Evolutionary conservation across 2,329 filamentous ascomycete genomes (phyloP).

Genomic region (Beauveria australis): DNA sequence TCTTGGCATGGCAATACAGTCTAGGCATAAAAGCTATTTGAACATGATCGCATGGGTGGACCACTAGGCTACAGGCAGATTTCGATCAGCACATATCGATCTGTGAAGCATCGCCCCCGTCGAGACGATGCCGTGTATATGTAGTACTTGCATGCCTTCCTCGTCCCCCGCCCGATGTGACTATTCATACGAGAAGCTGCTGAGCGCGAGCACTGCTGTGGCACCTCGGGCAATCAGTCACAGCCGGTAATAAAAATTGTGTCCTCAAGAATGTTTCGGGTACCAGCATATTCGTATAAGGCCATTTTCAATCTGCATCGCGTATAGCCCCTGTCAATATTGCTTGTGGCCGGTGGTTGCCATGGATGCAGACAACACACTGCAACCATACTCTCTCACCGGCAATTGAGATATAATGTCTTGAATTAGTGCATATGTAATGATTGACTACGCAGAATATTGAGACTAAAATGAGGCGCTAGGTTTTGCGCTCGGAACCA

Average conservation of each 20-base stretch:
- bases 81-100: background rate
- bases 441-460: background rate
- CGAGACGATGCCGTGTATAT: background rate
- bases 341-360: background rate
- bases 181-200: background rate
- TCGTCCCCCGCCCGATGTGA: background rate
- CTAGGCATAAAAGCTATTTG: background rate
- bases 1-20: background rate
- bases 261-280: background rate
- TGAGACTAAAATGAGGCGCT: background rate
- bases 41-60: background rate
- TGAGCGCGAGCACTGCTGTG: background rate
- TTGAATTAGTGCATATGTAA: background rate
- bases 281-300: background rate
- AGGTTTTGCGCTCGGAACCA: too few species aligned
- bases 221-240: background rate
- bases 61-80: background rate
- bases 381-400: background rate
- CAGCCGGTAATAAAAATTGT: background rate
- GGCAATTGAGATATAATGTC: background rate
- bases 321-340: background rate
- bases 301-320: background rate
- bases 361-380: background rate
- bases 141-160: background rate
- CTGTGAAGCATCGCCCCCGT: background rate